Percentiles rank a stretch among this genome's conserved stretches.
phyloP scores from a whole-genome alignment of 208 protist genomes.

The Strigomonas culicis region DNA sequence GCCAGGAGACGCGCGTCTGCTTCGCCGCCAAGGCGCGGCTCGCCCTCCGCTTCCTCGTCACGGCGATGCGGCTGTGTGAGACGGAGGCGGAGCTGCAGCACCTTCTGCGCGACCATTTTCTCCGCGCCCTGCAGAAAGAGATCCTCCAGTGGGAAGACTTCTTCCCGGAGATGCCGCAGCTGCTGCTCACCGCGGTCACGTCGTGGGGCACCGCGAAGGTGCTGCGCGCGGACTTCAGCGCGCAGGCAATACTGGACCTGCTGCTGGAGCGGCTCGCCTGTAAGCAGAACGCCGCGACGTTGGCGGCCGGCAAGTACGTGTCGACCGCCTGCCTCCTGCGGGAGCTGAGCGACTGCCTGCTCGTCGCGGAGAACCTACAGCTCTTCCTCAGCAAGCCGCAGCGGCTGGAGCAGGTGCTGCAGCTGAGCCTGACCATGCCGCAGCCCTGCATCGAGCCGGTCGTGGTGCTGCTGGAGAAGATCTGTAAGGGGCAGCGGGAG shows the following conservation, averaged over 20 bases:
- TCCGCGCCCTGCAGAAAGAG: constrained; percentile 39
- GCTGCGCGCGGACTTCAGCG: constrained; percentile 59
- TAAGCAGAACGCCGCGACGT: constrained; percentile 1
- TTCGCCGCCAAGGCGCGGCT: constrained; percentile 37
- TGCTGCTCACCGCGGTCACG: constrained; percentile 64
- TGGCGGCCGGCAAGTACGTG: background rate
- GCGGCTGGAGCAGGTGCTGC: constrained; percentile 59
- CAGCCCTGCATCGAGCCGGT: constrained; percentile 68
- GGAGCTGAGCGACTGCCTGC: constrained; percentile 77
- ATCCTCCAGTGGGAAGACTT: constrained; percentile 54
- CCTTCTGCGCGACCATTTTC: constrained; percentile 29
- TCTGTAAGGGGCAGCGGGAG: constrained; percentile 67
- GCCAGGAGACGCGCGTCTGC: constrained; percentile 6
- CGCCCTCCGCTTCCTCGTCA: constrained; percentile 58
- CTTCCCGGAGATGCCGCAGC: constrained; percentile 45
- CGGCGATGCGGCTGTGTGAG: constrained; percentile 54
- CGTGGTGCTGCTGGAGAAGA: constrained; percentile 79
- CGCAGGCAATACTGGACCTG: constrained; percentile 60
- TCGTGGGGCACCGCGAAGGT: constrained; percentile 37
- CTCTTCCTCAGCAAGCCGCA: constrained; percentile 50
- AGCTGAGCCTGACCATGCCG: constrained; percentile 46
- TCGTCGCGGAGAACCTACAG: constrained; percentile 54
- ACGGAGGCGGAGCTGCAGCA: constrained; percentile 43
- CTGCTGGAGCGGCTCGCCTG: constrained; percentile 52
- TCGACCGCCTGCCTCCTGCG: constrained; percentile 41